Evolutionary conservation across 805 yeast species (phyloP), one percentile per base, ranked within the genome.

Genomic region (Candida qinlingensis): DNA sequence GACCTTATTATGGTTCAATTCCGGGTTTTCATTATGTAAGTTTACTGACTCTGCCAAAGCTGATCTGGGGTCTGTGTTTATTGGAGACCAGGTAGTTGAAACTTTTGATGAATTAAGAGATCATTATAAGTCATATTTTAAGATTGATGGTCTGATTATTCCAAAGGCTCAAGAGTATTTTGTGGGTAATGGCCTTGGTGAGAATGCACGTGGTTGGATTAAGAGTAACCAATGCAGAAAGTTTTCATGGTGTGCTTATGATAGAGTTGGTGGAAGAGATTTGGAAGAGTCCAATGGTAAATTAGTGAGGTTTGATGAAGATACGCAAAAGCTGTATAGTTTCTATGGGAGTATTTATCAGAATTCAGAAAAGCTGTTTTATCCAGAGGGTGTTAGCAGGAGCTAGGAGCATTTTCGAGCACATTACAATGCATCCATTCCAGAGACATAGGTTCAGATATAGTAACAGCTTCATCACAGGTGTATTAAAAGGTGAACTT

Each of bases 241-340:
- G 25, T 79, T 74, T 55, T 56, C 73, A 30, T 80, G 82, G 81
- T 79, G 85, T 68, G 84, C 82, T 0, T 78, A 77, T 57, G 77
- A 78, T 49, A 63, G 66, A 28, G 69, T 79, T 50, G 85, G 84
- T 10, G 66, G 60, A 4, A 40, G 36, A n/a, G 61, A 55, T 37
- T 45, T 40, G 28, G 47, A 48, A 4, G 51, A 40, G 12, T 35
- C 52, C 7, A 46, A 48, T 29, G 68, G 66, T 2, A 7, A 46
- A 4, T 28, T 59, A 39, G 53, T 63, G 4, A 42, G 51, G 33
- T 62, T 57, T 45, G 53, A 54, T 39, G 44, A 54, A 11, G 39
- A 35, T 2, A 49, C 53, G 5, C 46, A 38, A 37, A 19, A 57
- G 25, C 52, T 62, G 33, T 71, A 65, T 39, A 58, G 57, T 12